Evolutionary conservation across 441 rosid species (phyloP), one percentile per base, ranked within the genome.

Genomic region (Mallotus repandus): DNA sequence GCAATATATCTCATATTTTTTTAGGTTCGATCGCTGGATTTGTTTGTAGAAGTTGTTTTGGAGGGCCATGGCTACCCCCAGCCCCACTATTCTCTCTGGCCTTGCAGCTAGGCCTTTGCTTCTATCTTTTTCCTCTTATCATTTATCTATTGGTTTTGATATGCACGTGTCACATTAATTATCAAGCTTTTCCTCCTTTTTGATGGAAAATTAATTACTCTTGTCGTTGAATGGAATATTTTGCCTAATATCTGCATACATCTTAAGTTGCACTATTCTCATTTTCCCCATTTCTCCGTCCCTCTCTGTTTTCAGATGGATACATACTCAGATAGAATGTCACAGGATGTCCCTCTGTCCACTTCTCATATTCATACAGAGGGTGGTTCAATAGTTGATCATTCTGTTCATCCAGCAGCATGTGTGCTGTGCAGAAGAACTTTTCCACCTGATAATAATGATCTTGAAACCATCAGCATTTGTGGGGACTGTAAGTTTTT

Each of bases 401-500:
- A 79, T 71, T 65, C 86, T 66, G 72, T 32, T 74, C 84, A 78
- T 64, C 77, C 83, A 6, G 78, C 85, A 53, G 59, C 80, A 32
- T 94, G 98, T 80, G 73, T 86, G 66, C 52, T 89, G 16, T 94
- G 98, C 79, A 82, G 83, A 77, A 83, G 89, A 85, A 74, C 66
- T 53, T 78, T 86, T 69, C 71, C 81, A 59, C 79, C 90, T 76
- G 86, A 82, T 63, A 80, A 71, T 73, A 91, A 72, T 15, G 86
- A 84, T 72, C 80, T 69, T 68, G 93, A 88, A 79, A 74, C 77
- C 62, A 68, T 82, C 45, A 81, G 77, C 81, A 77, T 92, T 48
- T 94, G 99, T 49, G 89, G 89, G 72, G 96, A 89, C 84, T 94
- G 99, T 77, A 89, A 92, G 70, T 92, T 91, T 79, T 78, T 89